These are phyloP conservation scores for Haplosporangium sp. DNA, from an alignment of 371 early-diverging fungal genomes.

Conservation along the genomic window DNA sequence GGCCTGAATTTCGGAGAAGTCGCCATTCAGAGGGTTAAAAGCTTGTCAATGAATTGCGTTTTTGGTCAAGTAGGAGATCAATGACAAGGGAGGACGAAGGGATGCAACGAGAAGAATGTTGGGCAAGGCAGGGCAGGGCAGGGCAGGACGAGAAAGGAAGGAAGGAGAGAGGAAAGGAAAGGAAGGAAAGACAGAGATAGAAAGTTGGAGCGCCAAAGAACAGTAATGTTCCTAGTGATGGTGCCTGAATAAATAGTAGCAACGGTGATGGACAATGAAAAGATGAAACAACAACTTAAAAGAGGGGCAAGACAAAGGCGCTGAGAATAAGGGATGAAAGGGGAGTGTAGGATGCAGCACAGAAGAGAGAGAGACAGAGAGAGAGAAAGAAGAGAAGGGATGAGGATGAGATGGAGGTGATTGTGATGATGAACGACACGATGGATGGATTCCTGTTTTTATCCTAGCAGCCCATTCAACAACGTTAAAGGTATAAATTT, in stretches of 20 bases:
- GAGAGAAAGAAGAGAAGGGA: neutral
- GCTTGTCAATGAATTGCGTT: neutral
- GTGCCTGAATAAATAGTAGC: too few species aligned
- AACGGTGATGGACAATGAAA: too few species aligned
- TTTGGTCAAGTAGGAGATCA: neutral
- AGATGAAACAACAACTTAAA: neutral
- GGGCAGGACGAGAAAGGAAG: too few species aligned
- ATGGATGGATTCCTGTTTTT: neutral
- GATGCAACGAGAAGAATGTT: neutral
- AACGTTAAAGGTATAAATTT: neutral
- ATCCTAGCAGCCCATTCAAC: too few species aligned
- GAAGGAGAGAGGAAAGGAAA: neutral
- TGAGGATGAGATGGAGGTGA: neutral
- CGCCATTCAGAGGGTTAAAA: constrained; percentile 14
- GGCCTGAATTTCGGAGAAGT: constrained; percentile 49
- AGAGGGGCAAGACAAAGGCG: neutral
- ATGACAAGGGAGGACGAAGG: neutral
- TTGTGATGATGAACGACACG: neutral
- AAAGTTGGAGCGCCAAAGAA: neutral
- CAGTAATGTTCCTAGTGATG: too few species aligned
- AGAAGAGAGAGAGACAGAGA: too few species aligned
- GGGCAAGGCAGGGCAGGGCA: too few species aligned
- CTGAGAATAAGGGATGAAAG: neutral
- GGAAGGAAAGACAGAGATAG: neutral
- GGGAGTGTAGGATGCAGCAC: neutral